Conservation (phyloP, 129 eudicot species). For the sunflower (Helianthus annuus) region HanXRQr2.0-SUNRISE NC_035447.2:50398241-50398740, state of each 20-base stretch:
- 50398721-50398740: too few species aligned
- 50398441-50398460: constrained; percentile 34
- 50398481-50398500: neutral
- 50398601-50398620: neutral
- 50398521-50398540: constrained; percentile 24
- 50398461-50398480: neutral
- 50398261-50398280: constrained; percentile 4
- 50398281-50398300: neutral
- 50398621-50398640: too few species aligned
- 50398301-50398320: constrained; percentile 13
- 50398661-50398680: too few species aligned
- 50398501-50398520: neutral
- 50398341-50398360: neutral
- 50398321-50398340: constrained; percentile 23
- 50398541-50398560: constrained; percentile 21
- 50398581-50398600: neutral
- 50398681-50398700: too few species aligned
- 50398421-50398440: constrained; percentile 17
- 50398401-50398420: constrained; percentile 25
- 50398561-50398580: neutral
- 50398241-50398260: constrained; percentile 1
- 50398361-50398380: neutral
- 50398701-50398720: too few species aligned
- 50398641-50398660: too few species aligned
- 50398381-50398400: neutral